Evolutionary conservation across 805 yeast genomes (phyloP).

Genomic region (Saccharomycopsis schoenii): DNA sequence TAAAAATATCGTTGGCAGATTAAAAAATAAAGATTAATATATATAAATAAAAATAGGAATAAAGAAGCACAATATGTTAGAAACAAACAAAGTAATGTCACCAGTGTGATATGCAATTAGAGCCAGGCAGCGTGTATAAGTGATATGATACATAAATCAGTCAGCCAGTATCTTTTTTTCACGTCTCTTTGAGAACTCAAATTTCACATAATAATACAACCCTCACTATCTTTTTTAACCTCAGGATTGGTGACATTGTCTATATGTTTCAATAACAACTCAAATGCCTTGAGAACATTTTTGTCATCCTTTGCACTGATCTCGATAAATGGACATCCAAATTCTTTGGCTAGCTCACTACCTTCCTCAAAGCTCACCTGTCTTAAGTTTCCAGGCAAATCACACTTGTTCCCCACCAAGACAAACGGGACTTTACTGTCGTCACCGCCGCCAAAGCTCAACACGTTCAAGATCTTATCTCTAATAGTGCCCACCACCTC

Average conservation of each 20-base stretch:
- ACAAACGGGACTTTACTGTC: conserved; percentile 66
- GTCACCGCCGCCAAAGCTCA: conserved; percentile 17
- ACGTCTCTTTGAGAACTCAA: background rate
- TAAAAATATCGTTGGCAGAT: too few relatives aligned
- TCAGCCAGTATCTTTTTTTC: too few relatives aligned
- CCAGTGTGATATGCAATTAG: too few relatives aligned
- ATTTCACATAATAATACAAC: conserved; percentile 5
- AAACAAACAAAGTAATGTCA: too few relatives aligned
- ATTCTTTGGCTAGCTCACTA: conserved; percentile 48
- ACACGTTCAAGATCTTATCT: conserved; percentile 69
- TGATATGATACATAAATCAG: too few relatives aligned
- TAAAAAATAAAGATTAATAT: too few relatives aligned
- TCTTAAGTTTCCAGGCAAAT: conserved; percentile 43
- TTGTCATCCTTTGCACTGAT: conserved; percentile 74
- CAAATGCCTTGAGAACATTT: conserved; percentile 56
- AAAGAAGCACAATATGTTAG: too few relatives aligned
- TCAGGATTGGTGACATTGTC: conserved; percentile 29
- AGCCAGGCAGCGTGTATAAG: too few relatives aligned
- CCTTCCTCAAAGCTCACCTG: conserved; percentile 56
- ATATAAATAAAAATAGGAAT: too few relatives aligned
- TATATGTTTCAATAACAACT: conserved; percentile 47
- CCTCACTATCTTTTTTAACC: conserved; percentile 8
- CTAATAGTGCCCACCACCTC: conserved; percentile 67
- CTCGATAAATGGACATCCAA: conserved; percentile 68
- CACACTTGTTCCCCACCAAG: conserved; percentile 69